These are phyloP conservation scores for Saccharomycopsis microspora DNA, from an alignment of 805 yeast species.

Conservation along the genomic window DNA sequence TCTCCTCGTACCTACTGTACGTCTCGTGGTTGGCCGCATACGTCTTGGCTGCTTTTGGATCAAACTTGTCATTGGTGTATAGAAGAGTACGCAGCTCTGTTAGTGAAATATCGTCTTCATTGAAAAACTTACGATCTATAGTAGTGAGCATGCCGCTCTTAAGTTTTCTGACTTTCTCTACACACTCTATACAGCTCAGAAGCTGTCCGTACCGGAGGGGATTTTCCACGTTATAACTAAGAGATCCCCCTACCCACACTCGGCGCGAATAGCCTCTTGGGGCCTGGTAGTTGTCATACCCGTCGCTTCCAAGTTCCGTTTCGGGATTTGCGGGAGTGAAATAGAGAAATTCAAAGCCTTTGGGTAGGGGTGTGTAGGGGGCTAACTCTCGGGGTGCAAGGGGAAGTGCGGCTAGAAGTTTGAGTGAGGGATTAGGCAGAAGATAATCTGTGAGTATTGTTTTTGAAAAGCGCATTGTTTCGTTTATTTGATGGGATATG, in stretches of 20 bases:
- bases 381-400: too few relatives aligned
- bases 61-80: conserved; percentile 39
- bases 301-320: conserved; percentile 47
- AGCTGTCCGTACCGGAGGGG: conserved; percentile 27
- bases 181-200: conserved; percentile 41
- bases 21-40: background rate
- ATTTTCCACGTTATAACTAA: conserved; percentile 28
- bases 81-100: conserved; percentile 50
- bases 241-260: conserved; percentile 71
- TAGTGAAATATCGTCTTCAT: conserved; percentile 21
- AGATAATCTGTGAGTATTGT: too few relatives aligned
- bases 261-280: conserved; percentile 49
- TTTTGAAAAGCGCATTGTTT: too few relatives aligned
- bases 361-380: too few relatives aligned
- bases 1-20: background rate
- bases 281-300: conserved; percentile 72
- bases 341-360: conserved; percentile 57
- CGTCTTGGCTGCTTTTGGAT: conserved; percentile 17
- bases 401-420: too few relatives aligned
- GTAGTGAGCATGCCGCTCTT: conserved; percentile 36
- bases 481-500: too few relatives aligned
- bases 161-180: conserved; percentile 29
- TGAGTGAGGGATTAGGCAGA: too few relatives aligned
- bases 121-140: conserved; percentile 37
- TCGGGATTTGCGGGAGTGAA: conserved; percentile 49